Evolutionary conservation across 2,329 filamentous ascomycete genomes (phyloP), one percentile per base, ranked within the genome.

Genomic region (Mycosphaerella sp.): DNA sequence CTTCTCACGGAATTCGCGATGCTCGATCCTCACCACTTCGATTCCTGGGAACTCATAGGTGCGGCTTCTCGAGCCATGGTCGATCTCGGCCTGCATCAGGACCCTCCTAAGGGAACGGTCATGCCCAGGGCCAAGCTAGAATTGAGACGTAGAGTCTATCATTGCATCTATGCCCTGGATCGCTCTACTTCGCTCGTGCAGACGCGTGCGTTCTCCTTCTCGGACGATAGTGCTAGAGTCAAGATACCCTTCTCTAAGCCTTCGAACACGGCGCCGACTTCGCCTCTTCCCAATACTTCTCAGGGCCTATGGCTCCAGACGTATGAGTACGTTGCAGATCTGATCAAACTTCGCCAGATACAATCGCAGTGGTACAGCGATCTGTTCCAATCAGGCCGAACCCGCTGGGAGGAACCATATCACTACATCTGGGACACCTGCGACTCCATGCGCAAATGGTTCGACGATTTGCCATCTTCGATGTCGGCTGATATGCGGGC

Each of bases 11-110:
- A 95, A 61, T 97, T 95, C 67, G 85, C 91, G 2, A 86, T 93
- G 74, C 76, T 95, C 44, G 90, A 97, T 62, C 90, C 91, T 2
- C 81, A 84, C 37, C 89, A 94, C 65, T 96, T 95, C 64, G 89
- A 95, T 64, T 89, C 86, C 62, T 97, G 93, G 90, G 90, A 93
- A 58, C 71, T 96, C 55, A 87, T 96, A 50, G 93, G 91, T 6
- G 90, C 93, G 66, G 90, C 91, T 6, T 87, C 87, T 36, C 82
- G 91, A 52, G 87, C 89, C 5, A 83, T 91, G 64, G 80, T 96
- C 17, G 93, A 98, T 70, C 73, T 96, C 27, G 93, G 93, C 6
- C 83, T 94, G 52, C 93, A 97, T 68, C 91, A 96, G 70, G 91
- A 97, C 60, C 89, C 89, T 2, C 85, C 87, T 0, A 77, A 79